A percentile compares a stretch with the other conserved stretches of the same genome.
Conservation (phyloP, 768 basidiomycete genomes). For the Grammothele lineata region DNA sequence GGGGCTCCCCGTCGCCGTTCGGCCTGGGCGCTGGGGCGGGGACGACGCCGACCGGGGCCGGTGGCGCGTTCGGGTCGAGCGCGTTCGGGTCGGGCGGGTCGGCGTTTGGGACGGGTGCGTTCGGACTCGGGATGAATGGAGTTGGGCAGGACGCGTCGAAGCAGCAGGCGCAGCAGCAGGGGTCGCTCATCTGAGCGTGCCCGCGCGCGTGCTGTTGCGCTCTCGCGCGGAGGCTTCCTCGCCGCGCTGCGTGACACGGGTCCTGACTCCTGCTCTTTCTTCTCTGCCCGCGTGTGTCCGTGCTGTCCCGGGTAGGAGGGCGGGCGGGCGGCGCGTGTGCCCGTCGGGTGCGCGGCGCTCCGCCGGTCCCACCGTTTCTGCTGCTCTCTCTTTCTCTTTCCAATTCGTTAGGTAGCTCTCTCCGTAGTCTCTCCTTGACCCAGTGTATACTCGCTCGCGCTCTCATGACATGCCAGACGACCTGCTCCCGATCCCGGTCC, state of each 20-base stretch:
- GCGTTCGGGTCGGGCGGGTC: conserved; percentile 11
- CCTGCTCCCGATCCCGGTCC: background rate
- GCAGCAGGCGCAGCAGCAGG: conserved; percentile 39
- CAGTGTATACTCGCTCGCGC: background rate
- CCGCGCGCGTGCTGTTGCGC: no score
- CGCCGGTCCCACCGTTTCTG: no score
- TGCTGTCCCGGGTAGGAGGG: no score
- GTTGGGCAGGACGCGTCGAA: conserved; percentile 13
- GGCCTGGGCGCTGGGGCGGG: conserved; percentile 16
- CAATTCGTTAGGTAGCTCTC: background rate
- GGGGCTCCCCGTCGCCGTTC: conserved; percentile 13
- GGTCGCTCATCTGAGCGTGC: conserved; percentile 47
- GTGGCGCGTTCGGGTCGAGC: conserved; percentile 17
- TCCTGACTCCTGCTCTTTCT: no score
- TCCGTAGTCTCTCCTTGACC: background rate
- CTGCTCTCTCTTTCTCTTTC: no score
- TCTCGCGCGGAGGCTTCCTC: no score
- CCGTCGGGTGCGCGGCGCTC: background rate
- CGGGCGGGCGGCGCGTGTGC: no score
- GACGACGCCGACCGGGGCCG: conserved; percentile 6
- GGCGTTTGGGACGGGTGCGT: conserved; percentile 16
- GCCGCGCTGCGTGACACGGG: no score
- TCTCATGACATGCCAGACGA: background rate
- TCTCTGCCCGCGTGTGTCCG: no score
- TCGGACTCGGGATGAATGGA: conserved; percentile 7